These are phyloP conservation scores for Verticillium nubilum DNA, from an alignment of 2,329 filamentous ascomycete genomes.

Conservation along the genomic window DNA sequence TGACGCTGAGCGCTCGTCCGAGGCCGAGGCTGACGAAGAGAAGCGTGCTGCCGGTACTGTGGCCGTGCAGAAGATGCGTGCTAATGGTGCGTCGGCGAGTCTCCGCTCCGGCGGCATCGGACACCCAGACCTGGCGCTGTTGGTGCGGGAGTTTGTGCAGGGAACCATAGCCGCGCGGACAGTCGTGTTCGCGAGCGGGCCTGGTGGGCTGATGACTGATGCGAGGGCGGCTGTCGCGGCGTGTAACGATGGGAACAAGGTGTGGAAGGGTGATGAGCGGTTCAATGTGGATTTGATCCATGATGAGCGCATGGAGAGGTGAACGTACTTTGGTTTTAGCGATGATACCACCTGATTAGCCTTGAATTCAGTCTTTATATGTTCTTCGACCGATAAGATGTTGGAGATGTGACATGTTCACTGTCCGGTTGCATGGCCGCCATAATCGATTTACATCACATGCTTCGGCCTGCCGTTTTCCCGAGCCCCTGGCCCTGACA, in stretches of 20 bases:
- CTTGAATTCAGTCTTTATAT: neutral
- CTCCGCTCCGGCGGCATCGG: conserved; percentile 5
- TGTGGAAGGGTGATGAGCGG: conserved; percentile 53
- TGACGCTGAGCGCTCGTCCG: conserved; percentile 5
- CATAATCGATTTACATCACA: no score
- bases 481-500: neutral
- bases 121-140: conserved; percentile 38
- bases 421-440: no score
- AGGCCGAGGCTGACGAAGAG: conserved; percentile 8
- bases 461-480: neutral
- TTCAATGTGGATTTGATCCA: conserved; percentile 52
- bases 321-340: neutral
- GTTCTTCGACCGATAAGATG: no score
- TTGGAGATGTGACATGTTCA: no score
- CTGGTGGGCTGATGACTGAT: conserved; percentile 54
- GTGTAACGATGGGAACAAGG: conserved; percentile 44
- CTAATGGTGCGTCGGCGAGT: conserved; percentile 3
- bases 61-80: conserved; percentile 1
- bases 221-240: conserved; percentile 47
- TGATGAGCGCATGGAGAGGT: conserved; percentile 56
- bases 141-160: conserved; percentile 44
- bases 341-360: neutral
- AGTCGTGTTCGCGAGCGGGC: conserved; percentile 55
- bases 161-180: conserved; percentile 42
- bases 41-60: conserved; percentile 16